Base-by-base conservation (phyloP, 2,329 filamentous ascomycete genomes). In the Colletotrichum sp. region DNA sequence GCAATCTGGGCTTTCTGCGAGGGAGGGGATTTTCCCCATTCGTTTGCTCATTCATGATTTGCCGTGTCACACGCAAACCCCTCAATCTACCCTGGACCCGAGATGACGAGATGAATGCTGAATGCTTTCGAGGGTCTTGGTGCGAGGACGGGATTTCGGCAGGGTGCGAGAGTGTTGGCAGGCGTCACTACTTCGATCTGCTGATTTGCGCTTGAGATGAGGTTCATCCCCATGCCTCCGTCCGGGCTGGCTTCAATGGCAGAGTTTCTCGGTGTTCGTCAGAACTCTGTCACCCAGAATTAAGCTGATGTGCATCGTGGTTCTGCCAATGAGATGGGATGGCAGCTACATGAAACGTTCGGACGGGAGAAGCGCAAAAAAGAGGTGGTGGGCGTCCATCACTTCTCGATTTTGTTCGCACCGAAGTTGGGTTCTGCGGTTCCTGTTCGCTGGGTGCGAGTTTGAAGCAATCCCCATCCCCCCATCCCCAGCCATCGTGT, bases 401-500 rank as follows among this genome's bases (percentile, higher is more conserved):
- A 15, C 26, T 60, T 60, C 13, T 60, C 26, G 57, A 60, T 18
- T 32, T 18, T 28, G 12, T 18, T 49, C 34, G 2, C 8, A 15
- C 24, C 24, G 24, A 12, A 36, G 18, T 18, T 44, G n/a, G 4
- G 3, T 44, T 6, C 28, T 36, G 21, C 57, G 24, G 8, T 30
- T 59, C 55, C 24, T 28, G 55, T 59, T 16, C 49, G 30, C 9
- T 26, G 39, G 66, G 34, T 57, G 69, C 36, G 36, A 73, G 69
- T 52, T 13, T 76, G 73, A 76, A 36, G 73, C 70, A 64, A 73
- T 73, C 72, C 72, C 72, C 72, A 75, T 68, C 72, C 62, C 39
- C 39, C 39, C 39, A 44, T 57, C 59, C 70, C 73, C 73, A 76
- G 73, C 73, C 73, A 76, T 73, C 36, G 24, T 7, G 39, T 18